Evolutionary conservation across 208 protist genomes (phyloP).

Genomic region (Trypanosoma melophagium): DNA sequence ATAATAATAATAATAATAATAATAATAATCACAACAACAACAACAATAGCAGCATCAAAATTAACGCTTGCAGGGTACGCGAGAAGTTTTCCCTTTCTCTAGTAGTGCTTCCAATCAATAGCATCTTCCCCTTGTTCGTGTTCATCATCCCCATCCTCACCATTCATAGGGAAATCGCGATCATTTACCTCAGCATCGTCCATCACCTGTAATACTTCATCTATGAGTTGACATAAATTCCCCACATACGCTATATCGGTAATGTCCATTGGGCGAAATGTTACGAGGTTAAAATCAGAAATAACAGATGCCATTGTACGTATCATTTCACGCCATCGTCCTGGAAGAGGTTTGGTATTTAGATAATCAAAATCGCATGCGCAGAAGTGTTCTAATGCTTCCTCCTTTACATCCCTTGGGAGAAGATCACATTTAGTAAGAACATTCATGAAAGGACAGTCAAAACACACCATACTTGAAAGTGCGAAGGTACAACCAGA

Average conservation of each 20-base stretch:
- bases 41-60: too few species aligned
- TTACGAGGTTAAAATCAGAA: slow-evolving; percentile 80
- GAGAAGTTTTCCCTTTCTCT: neutral
- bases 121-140: neutral
- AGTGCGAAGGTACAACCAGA: slow-evolving; percentile 87
- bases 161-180: slow-evolving; percentile 38
- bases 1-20: too few species aligned
- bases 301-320: slow-evolving; percentile 64
- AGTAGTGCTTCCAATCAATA: slow-evolving; percentile 26
- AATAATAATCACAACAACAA: too few species aligned
- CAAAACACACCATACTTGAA: slow-evolving; percentile 90
- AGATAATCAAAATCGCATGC: slow-evolving; percentile 89
- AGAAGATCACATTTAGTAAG: slow-evolving; percentile 91
- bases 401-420: slow-evolving; percentile 61
- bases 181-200: slow-evolving; percentile 88
- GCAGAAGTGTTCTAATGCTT: slow-evolving; percentile 81
- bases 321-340: slow-evolving; percentile 70
- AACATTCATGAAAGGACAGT: slow-evolving; percentile 91
- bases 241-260: slow-evolving; percentile 62
- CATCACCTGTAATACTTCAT: slow-evolving; percentile 84
- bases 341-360: slow-evolving; percentile 63
- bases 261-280: slow-evolving; percentile 83
- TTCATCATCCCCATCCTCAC: slow-evolving; percentile 8
- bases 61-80: too few species aligned
- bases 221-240: slow-evolving; percentile 69